Conservation (phyloP, 2,329 filamentous ascomycete genomes). For the Trichoderma citrinoviride region DNA sequence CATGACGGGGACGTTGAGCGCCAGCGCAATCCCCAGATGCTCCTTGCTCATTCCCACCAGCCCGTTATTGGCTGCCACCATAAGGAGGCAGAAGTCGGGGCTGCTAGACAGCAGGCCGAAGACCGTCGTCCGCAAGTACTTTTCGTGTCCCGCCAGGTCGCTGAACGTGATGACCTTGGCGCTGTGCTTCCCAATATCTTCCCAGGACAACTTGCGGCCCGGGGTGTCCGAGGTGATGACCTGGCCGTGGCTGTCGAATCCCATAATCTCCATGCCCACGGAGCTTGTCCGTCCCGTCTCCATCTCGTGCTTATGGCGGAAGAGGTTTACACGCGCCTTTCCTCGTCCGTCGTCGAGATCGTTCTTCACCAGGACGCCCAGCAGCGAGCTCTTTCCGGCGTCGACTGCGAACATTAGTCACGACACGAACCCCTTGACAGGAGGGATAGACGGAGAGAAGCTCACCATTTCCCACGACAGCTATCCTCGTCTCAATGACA, state of each 20-base stretch:
- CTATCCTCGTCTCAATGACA: constrained; percentile 92
- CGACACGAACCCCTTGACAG: too few species aligned
- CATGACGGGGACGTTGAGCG: constrained; percentile 96
- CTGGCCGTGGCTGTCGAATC: constrained; percentile 83
- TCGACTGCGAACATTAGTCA: constrained; percentile 58
- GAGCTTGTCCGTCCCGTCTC: constrained; percentile 94
- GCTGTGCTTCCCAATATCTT: constrained; percentile 92
- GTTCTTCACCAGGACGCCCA: constrained; percentile 93
- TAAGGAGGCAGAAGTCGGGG: constrained; percentile 94
- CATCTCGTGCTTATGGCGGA: constrained; percentile 96
- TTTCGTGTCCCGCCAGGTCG: constrained; percentile 91
- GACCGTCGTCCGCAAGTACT: constrained; percentile 91
- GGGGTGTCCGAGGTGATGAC: constrained; percentile 79
- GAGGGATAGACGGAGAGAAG: background rate
- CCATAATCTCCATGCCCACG: constrained; percentile 98
- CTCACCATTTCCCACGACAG: constrained; percentile 88
- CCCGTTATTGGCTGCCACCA: constrained; percentile 98
- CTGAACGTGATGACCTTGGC: constrained; percentile 97
- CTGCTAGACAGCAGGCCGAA: constrained; percentile 92
- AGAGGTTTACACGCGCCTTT: constrained; percentile 90
- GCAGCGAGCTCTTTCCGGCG: constrained; percentile 92
- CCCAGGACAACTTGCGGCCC: constrained; percentile 85
- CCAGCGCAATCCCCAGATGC: constrained; percentile 90
- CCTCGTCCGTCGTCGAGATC: constrained; percentile 92
- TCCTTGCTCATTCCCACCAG: constrained; percentile 98